These are phyloP conservation scores for Eucalyptus marginata DNA, from an alignment of 345 rosid species.

Conservation along the genomic window DNA sequence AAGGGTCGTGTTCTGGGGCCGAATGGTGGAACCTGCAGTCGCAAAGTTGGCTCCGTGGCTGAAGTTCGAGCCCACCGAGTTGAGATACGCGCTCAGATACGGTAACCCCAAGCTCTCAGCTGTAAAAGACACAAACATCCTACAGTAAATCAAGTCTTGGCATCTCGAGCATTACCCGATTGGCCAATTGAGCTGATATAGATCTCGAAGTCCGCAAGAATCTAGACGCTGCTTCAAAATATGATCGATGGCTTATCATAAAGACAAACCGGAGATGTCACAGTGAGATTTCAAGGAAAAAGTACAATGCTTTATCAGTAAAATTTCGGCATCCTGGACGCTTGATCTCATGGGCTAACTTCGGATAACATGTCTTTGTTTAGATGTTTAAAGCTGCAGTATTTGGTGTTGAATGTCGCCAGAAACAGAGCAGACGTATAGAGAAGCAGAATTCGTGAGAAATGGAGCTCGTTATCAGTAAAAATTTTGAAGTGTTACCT, in stretches of 20 bases:
- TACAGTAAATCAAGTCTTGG: neutral
- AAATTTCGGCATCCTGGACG: neutral
- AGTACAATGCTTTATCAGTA: neutral
- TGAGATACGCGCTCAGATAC: constrained; percentile 37
- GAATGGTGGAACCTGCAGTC: constrained; percentile 67
- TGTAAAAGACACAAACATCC: neutral
- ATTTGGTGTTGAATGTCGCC: neutral
- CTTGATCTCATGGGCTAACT: neutral
- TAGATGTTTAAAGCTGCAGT: neutral
- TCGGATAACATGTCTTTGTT: neutral
- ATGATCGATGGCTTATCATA: neutral
- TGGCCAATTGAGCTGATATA: neutral
- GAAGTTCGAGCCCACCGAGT: constrained; percentile 52
- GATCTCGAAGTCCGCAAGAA: neutral
- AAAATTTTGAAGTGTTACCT: constrained; percentile 5
- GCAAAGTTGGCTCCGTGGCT: constrained; percentile 83
- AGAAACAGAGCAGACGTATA: neutral
- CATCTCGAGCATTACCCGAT: neutral
- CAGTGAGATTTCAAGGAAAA: neutral
- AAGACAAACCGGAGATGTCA: neutral
- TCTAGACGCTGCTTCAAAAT: neutral
- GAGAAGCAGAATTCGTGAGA: neutral
- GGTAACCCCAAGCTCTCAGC: constrained; percentile 42
- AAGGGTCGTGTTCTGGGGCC: constrained; percentile 37
- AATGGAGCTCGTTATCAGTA: neutral